Evolutionary conservation across 495 filamentous ascomycete genomes (phyloP), one percentile per base, ranked within the genome.

Genomic region (Aspergillus carlsbadensis): DNA sequence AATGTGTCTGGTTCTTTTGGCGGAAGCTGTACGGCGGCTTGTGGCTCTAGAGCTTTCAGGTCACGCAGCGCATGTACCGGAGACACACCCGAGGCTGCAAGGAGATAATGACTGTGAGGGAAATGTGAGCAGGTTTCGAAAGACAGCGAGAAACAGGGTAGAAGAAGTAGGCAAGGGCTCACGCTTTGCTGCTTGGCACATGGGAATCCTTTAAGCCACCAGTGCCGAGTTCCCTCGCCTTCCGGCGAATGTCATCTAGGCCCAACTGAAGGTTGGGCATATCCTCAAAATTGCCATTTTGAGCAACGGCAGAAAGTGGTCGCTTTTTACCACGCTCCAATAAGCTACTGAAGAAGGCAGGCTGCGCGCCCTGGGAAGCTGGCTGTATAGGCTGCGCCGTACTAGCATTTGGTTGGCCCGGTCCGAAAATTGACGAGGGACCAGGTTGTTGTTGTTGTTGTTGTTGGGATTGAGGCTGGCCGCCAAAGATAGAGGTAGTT

Each of bases 71-170:
- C 86, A 51, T 85, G 79, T 2, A 87, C 88, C 8, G 89, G 87
- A 51, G 89, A 87, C 14, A 96, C 83, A 10, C 92, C 91, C n/a
- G 91, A 96, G 14, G 88, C 91, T 33, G 91, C 89, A 34, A 97
- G 86, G 40, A 97, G 80, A 72, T 92, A 95, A 60, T 92, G 91
- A 48, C 81, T 83, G 48, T 52, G 45, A 42, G 35, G 2, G 8
- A 44, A 37, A 15, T 10, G 14, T 53, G 3, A 39, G 41, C n/a
- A 26, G 34, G 10, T 3, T 35, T 24, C 11, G 4, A 4, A 39
- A 34, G 13, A 49, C 18, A 43, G n/a, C n/a, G n/a, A n/a, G n/a
- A n/a, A n/a, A n/a, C n/a, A n/a, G n/a, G n/a, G 13, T 20, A 47
- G 11, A 6, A 20, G 5, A 14, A 6, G 8, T 21, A 8, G 24